These are phyloP conservation scores for Eutrema salsugineum DNA, from an alignment of 441 rosid species.

Conservation along the genomic window DNA sequence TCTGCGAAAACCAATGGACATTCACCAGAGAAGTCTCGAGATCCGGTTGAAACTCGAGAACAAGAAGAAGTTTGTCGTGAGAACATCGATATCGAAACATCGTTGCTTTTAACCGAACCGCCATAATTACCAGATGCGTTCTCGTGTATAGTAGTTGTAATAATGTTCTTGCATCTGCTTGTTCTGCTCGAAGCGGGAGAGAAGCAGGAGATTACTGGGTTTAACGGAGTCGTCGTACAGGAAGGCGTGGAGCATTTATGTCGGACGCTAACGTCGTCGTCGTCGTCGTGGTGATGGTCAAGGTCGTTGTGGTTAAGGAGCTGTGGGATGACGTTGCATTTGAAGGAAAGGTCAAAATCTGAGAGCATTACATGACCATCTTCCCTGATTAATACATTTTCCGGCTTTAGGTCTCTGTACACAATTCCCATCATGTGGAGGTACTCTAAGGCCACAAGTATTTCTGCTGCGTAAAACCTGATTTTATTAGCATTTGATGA, in stretches of 20 bases:
- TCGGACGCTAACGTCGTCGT: conserved; percentile 22
- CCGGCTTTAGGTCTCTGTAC: conserved; percentile 63
- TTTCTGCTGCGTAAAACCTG: conserved; percentile 75
- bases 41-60: conserved; percentile 20
- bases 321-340: conserved; percentile 55
- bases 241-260: conserved; percentile 49
- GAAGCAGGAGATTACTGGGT: conserved; percentile 74
- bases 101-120: neutral
- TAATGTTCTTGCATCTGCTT: conserved; percentile 30
- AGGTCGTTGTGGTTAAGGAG: conserved; percentile 35
- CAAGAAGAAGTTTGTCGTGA: conserved; percentile 13
- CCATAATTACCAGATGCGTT: conserved; percentile 21
- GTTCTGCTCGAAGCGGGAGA: conserved; percentile 35
- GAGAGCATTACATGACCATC: conserved; percentile 74
- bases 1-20: conserved; percentile 66
- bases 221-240: conserved; percentile 55
- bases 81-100: conserved; percentile 13
- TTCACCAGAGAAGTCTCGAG: neutral
- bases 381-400: conserved; percentile 58
- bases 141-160: conserved; percentile 44
- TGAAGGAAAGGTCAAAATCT: conserved; percentile 64
- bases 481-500: neutral
- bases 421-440: conserved; percentile 77
- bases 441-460: conserved; percentile 56
- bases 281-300: conserved; percentile 14